These are phyloP conservation scores for Lactarius deliciosus DNA, from an alignment of 768 basidiomycete species.

Conservation along the genomic window DNA sequence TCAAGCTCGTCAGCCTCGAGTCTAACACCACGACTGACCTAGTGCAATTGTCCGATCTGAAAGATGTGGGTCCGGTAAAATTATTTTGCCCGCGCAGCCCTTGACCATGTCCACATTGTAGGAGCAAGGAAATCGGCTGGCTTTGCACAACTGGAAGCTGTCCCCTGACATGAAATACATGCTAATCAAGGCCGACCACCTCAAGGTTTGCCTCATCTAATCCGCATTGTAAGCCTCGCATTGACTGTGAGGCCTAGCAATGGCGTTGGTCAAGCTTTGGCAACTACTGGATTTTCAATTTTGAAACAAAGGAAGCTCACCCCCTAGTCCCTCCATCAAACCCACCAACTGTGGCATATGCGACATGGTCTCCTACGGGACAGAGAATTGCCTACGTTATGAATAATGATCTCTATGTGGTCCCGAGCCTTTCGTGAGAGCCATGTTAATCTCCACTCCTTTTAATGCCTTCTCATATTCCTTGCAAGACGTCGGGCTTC, in stretches of 20 bases:
- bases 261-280: constrained; percentile 92
- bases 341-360: constrained; percentile 75
- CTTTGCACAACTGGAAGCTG: constrained; percentile 68
- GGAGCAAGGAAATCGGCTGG: constrained; percentile 54
- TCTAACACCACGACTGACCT: constrained; percentile 65
- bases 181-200: constrained; percentile 70
- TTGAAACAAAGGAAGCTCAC: constrained; percentile 64
- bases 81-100: constrained; percentile 12
- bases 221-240: constrained; percentile 27
- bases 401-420: constrained; percentile 85
- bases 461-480: constrained; percentile 31
- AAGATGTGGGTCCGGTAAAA: constrained; percentile 50
- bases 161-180: constrained; percentile 92
- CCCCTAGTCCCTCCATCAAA: constrained; percentile 66
- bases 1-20: constrained; percentile 80
- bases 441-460: neutral
- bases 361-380: constrained; percentile 83
- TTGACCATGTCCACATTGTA: constrained; percentile 35
- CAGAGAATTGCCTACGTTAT: constrained; percentile 85
- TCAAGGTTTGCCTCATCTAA: constrained; percentile 53
- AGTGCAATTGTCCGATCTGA: constrained; percentile 57
- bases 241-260: constrained; percentile 51
- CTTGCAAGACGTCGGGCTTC: constrained; percentile 35
- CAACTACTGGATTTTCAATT: constrained; percentile 90
- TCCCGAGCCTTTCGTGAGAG: constrained; percentile 63